Conservation (phyloP, 192 early-diverging fungal genomes). For the Diversispora eburnea region DNA sequence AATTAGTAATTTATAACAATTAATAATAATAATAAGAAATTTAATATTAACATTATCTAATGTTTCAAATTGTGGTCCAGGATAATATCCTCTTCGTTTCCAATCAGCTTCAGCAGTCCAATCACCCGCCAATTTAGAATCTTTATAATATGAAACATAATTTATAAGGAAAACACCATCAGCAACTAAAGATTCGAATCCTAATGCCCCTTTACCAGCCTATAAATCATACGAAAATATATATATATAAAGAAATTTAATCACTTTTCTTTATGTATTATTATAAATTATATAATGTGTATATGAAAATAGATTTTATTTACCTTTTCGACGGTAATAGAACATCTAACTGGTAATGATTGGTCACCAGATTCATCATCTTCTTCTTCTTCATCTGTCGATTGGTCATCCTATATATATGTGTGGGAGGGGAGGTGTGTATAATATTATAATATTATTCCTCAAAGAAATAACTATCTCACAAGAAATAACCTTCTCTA, state of each 20-base stretch:
- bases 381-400: constrained; percentile 43
- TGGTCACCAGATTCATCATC: constrained; percentile 52
- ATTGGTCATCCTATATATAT: background rate
- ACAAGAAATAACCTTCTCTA: background rate
- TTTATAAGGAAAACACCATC: constrained; percentile 87
- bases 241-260: background rate
- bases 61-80: constrained; percentile 88
- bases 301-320: background rate
- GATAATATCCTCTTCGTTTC: constrained; percentile 79
- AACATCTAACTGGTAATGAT: constrained; percentile 70
- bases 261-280: background rate
- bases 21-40: background rate
- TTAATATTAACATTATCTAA: constrained; percentile 65
- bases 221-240: constrained; percentile 30
- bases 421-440: background rate
- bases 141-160: constrained; percentile 66
- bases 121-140: constrained; percentile 58
- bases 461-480: background rate
- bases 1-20: background rate
- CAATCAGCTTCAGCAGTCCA: constrained; percentile 82
- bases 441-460: background rate
- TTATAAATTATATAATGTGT: background rate
- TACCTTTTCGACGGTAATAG: constrained; percentile 80
- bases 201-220: constrained; percentile 69
- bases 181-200: constrained; percentile 75